Conservation (phyloP, 768 basidiomycete genomes). For the Leccinum truebloodii region DNA sequence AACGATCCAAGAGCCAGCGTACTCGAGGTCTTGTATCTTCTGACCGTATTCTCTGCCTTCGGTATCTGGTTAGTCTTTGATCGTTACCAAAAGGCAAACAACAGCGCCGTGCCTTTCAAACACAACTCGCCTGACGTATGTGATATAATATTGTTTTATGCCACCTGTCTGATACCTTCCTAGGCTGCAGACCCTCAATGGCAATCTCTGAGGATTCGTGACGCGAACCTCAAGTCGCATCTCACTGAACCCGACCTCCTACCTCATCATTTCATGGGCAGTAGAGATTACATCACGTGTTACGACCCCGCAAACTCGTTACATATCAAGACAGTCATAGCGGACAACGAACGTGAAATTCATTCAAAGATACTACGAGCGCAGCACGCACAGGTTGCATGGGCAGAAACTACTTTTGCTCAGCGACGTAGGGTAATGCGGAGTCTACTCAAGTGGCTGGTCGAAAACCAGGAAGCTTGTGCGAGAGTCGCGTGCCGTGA, state of each 20-base stretch:
- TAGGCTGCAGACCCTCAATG: constrained; percentile 63
- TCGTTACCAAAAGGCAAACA: constrained; percentile 72
- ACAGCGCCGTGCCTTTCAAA: constrained; percentile 70
- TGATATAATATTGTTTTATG: constrained; percentile 10
- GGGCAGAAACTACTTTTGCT: constrained; percentile 74
- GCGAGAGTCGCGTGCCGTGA: constrained; percentile 90
- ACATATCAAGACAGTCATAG: constrained; percentile 75
- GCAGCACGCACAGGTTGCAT: constrained; percentile 63
- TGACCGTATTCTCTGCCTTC: constrained; percentile 69
- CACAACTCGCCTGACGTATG: constrained; percentile 59
- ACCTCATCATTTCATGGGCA: constrained; percentile 45
- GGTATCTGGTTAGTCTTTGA: constrained; percentile 80
- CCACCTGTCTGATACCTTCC: constrained; percentile 18
- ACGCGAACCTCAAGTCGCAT: constrained; percentile 70
- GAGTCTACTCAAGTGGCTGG: constrained; percentile 88
- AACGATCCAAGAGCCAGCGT: constrained; percentile 49
- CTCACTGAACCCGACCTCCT: constrained; percentile 52
- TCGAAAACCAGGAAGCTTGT: constrained; percentile 85
- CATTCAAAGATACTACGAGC: constrained; percentile 68
- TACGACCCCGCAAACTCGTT: constrained; percentile 90
- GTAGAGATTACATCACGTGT: constrained; percentile 78
- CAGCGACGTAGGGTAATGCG: constrained; percentile 82
- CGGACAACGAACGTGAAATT: constrained; percentile 76
- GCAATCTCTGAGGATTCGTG: constrained; percentile 51
- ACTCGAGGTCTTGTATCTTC: constrained; percentile 63